Conservation (phyloP, 2,329 filamentous ascomycete species). For the Cadophora gregata region DNA sequence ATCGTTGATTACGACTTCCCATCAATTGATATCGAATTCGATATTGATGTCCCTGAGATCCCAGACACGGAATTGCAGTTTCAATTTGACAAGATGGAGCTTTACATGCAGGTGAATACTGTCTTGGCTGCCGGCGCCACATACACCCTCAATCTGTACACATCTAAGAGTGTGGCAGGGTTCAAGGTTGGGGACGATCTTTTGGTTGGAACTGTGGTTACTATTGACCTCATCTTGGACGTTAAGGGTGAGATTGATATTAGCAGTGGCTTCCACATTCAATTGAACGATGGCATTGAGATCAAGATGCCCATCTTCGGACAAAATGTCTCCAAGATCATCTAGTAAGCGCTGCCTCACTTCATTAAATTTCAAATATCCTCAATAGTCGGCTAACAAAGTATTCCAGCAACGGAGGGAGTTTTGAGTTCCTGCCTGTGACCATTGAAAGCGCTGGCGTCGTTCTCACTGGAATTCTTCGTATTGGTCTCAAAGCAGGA, state of each 20-base stretch:
- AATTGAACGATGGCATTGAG: slow-evolving; percentile 55
- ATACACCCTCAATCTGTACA: slow-evolving; percentile 57
- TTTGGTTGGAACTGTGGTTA: slow-evolving; percentile 54
- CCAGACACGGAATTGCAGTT: slow-evolving; percentile 52
- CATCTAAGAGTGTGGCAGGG: slow-evolving; percentile 52
- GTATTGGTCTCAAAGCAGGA: slow-evolving; percentile 54
- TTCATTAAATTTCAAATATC: not conserved
- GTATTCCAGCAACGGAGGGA: slow-evolving; percentile 53
- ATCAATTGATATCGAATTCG: slow-evolving; percentile 50
- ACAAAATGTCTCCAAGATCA: slow-evolving; percentile 53
- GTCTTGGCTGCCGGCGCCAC: slow-evolving; percentile 49
- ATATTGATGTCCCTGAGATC: slow-evolving; percentile 51
- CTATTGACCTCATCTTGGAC: slow-evolving; percentile 58
- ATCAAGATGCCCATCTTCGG: slow-evolving; percentile 58
- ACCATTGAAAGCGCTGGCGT: slow-evolving; percentile 53
- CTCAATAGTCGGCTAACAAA: not conserved
- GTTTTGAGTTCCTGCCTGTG: slow-evolving; percentile 63
- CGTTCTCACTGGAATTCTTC: slow-evolving; percentile 54
- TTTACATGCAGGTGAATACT: slow-evolving; percentile 57
- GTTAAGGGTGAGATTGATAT: slow-evolving; percentile 55
- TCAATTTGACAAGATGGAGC: slow-evolving; percentile 56
- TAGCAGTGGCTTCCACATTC: slow-evolving; percentile 60
- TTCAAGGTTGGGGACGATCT: slow-evolving; percentile 48
- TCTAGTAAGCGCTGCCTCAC: slow-evolving; percentile 51
- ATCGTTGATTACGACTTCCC: slow-evolving; percentile 44